phyloP scores from a whole-genome alignment of 495 filamentous ascomycete genomes.

The Cercophora sp. region DNA sequence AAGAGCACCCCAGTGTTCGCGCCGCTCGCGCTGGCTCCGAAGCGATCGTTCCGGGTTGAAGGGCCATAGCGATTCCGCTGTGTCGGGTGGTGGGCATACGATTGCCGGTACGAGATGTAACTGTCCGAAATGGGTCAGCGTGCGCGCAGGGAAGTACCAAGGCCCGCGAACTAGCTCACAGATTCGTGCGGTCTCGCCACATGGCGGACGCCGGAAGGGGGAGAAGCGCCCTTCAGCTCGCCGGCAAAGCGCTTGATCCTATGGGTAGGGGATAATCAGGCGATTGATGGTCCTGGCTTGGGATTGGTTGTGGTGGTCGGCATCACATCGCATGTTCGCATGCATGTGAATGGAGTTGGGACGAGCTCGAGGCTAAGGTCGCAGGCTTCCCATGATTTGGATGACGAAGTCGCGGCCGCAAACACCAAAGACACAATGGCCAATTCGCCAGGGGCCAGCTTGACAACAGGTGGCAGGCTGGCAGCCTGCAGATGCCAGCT shows the following conservation, averaged over 20 bases:
- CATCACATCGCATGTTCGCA: conserved; percentile 32
- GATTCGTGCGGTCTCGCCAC: conserved; percentile 98
- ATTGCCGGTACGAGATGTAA: conserved; percentile 98
- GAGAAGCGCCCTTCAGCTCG: conserved; percentile 34
- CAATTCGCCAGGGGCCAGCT: too few species aligned
- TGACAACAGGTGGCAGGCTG: too few species aligned
- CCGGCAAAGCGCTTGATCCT: conserved; percentile 6
- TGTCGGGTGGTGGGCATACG: conserved; percentile 89
- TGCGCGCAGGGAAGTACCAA: background rate
- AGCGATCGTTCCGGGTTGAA: conserved; percentile 61
- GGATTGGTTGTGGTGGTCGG: conserved; percentile 12
- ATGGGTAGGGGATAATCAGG: conserved; percentile 2
- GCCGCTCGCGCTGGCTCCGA: conserved; percentile 46
- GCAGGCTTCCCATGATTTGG: too few species aligned
- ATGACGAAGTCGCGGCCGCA: too few species aligned
- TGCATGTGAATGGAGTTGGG: conserved; percentile 10
- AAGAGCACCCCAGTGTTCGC: conserved; percentile 34
- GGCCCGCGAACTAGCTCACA: too few species aligned
- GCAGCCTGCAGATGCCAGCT: too few species aligned
- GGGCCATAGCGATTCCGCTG: conserved; percentile 72
- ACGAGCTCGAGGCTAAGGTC: too few species aligned
- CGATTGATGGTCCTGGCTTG: conserved; percentile 7
- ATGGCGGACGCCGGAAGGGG: conserved; percentile 59
- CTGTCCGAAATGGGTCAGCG: conserved; percentile 38
- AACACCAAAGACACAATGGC: too few species aligned